A percentile compares a stretch with the other conserved stretches of the same genome.
These are phyloP conservation scores for Pyricularia pennisetigena DNA, from an alignment of 2,329 filamentous ascomycete species.

Conservation along the genomic window DNA sequence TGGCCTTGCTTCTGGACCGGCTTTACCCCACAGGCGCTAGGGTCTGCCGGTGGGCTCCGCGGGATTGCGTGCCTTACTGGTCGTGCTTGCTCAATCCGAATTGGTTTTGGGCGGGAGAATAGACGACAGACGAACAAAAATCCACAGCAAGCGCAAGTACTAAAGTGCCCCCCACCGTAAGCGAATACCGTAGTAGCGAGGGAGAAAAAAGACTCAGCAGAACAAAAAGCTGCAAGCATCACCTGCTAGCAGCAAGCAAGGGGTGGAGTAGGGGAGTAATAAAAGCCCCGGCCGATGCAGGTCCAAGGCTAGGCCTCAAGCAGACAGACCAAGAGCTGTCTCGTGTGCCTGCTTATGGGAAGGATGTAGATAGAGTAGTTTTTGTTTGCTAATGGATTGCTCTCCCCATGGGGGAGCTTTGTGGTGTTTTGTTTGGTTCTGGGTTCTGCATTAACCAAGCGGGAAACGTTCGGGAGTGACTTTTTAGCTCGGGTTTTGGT, in stretches of 20 bases:
- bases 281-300: not conserved
- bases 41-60: not conserved
- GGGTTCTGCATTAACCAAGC: not conserved
- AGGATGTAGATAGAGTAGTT: not conserved
- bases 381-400: not conserved
- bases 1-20: not conserved
- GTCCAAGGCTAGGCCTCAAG: not conserved
- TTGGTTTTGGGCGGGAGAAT: too few species aligned
- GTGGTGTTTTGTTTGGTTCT: not conserved
- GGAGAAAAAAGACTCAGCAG: not conserved
- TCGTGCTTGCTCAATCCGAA: not conserved
- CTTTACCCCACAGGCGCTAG: not conserved
- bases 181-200: not conserved
- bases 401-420: not conserved
- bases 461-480: not conserved
- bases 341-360: not conserved
- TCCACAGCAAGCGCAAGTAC: too few species aligned
- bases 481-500: not conserved
- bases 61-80: not conserved
- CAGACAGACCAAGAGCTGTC: not conserved
- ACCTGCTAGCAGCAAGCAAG: not conserved
- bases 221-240: not conserved
- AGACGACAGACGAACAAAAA: too few species aligned
- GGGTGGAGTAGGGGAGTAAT: too few species aligned
- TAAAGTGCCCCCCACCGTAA: not conserved